Conservation (phyloP, 495 filamentous ascomycete species). For the Mycothermus thermophilus region DNA sequence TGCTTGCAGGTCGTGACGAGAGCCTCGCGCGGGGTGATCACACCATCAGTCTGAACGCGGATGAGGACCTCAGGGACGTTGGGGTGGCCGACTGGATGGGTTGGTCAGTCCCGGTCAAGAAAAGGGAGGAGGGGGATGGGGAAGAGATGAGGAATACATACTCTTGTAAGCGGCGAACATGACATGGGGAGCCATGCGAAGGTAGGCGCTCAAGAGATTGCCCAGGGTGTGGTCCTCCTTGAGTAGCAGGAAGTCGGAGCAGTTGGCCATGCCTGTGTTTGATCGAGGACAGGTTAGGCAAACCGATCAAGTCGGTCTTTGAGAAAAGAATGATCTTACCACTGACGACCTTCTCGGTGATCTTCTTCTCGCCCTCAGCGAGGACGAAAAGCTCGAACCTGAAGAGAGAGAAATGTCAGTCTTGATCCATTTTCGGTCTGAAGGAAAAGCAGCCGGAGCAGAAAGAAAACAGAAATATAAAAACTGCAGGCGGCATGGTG, state of each 20-base stretch:
- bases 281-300: too few species aligned
- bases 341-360: conserved; percentile 70
- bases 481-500: too few species aligned
- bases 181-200: conserved; percentile 66
- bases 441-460: too few species aligned
- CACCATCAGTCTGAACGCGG: conserved; percentile 84
- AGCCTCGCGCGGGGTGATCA: conserved; percentile 71
- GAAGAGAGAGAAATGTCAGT: conserved; percentile 2
- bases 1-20: conserved; percentile 65
- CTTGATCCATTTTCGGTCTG: too few species aligned
- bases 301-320: too few species aligned
- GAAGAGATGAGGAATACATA: conserved; percentile 28
- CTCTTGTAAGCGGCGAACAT: conserved; percentile 79
- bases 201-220: conserved; percentile 71
- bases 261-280: conserved; percentile 58
- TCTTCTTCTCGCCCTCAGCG: conserved; percentile 78
- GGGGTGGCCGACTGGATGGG: conserved; percentile 60
- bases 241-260: conserved; percentile 80
- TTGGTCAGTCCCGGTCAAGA: too few species aligned
- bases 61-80: conserved; percentile 74
- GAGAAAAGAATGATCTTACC: too few species aligned
- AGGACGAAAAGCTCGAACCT: conserved; percentile 92
- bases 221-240: conserved; percentile 97
- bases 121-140: too few species aligned
- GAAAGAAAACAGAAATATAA: not conserved